These are phyloP conservation scores for Kazachstania kunashirensis DNA, from an alignment of 805 yeast genomes.

Conservation along the genomic window DNA sequence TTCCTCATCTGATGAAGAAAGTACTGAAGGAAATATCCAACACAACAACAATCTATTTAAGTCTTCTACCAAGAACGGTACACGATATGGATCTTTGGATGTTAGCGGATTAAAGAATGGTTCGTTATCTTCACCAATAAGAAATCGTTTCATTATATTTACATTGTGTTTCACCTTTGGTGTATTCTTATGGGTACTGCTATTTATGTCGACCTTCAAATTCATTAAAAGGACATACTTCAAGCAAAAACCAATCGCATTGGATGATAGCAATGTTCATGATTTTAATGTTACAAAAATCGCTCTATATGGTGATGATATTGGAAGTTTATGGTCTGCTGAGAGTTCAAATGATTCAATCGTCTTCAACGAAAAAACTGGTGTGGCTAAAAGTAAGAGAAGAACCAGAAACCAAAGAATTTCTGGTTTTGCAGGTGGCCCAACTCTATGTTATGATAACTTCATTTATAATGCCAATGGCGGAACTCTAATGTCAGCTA, in stretches of 20 bases:
- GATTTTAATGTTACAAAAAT: background rate
- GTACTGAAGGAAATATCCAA: background rate
- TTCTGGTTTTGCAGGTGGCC: background rate
- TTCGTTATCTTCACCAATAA: background rate
- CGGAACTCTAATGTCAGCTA: background rate
- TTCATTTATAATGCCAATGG: conserved; percentile 2
- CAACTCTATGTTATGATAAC: background rate
- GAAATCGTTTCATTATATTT: conserved; percentile 2
- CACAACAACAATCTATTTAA: background rate
- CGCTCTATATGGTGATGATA: conserved; percentile 1
- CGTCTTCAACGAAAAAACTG: background rate
- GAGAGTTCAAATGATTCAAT: conserved; percentile 1
- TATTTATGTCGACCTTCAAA: conserved; percentile 1
- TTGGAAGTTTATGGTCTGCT: conserved; percentile 2
- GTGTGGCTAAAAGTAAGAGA: background rate
- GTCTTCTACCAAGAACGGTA: conserved; percentile 1
- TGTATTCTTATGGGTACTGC: conserved; percentile 5
- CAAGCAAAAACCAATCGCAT: background rate
- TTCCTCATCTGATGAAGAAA: background rate
- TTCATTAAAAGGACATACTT: background rate
- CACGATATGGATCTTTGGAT: conserved; percentile 4
- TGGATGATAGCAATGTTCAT: background rate
- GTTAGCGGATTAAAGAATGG: background rate
- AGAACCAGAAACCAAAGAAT: background rate
- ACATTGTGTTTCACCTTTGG: background rate